These are phyloP conservation scores for Aspergillus caelatus DNA, from an alignment of 2,329 filamentous ascomycete species.

Conservation along the genomic window DNA sequence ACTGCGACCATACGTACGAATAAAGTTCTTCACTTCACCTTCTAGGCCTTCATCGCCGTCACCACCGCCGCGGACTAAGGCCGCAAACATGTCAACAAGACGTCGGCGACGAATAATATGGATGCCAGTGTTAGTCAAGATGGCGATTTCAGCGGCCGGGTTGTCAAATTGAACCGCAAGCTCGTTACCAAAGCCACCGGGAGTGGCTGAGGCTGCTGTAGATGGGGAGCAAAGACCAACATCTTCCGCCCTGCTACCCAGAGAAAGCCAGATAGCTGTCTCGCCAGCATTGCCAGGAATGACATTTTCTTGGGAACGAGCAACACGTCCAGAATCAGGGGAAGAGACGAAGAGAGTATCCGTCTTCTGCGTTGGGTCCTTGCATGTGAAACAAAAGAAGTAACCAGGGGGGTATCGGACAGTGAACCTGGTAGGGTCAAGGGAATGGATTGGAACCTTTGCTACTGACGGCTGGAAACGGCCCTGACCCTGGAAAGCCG, in stretches of 20 bases:
- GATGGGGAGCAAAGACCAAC: conserved; percentile 75
- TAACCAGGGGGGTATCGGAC: conserved; percentile 79
- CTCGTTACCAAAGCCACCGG: conserved; percentile 89
- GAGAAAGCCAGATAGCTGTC: conserved; percentile 75
- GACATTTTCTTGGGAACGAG: conserved; percentile 56
- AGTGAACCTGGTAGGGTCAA: conserved; percentile 45
- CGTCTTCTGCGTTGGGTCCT: conserved; percentile 58
- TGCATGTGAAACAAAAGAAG: conserved; percentile 81
- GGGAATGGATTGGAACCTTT: conserved; percentile 50
- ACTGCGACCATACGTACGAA: conserved; percentile 80
- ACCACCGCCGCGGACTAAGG: conserved; percentile 71
- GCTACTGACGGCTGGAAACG: conserved; percentile 42
- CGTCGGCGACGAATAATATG: conserved; percentile 82
- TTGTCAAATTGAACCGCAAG: conserved; percentile 94
- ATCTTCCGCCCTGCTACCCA: conserved; percentile 75
- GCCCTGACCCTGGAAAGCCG: conserved; percentile 27
- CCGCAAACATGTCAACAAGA: conserved; percentile 89
- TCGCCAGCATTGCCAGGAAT: conserved; percentile 70
- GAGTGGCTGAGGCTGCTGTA: conserved; percentile 68
- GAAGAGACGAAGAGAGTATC: conserved; percentile 81
- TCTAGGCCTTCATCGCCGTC: conserved; percentile 76
- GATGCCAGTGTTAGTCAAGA: conserved; percentile 88
- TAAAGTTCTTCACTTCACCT: conserved; percentile 79
- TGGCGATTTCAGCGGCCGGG: conserved; percentile 77
- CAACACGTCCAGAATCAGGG: conserved; percentile 84